Percentiles rank a stretch among this genome's conserved stretches.
Evolutionary conservation across 1,284 basidiomycete genomes (phyloP).

Genomic region (Rhodotorula sp.): DNA sequence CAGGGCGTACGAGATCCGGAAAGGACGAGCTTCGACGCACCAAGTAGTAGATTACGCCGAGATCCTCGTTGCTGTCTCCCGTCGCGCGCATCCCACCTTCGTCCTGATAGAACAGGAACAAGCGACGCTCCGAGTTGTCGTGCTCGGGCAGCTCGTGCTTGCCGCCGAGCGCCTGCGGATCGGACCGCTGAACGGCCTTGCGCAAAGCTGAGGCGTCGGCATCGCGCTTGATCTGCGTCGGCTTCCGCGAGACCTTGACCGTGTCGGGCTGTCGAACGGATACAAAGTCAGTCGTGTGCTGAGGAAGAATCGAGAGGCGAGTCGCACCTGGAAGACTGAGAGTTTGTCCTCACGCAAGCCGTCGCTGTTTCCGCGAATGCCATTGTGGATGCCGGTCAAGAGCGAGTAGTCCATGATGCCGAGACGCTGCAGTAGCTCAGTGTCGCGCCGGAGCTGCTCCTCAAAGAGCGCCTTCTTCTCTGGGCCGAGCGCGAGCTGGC

Average conservation of each 20-base stretch:
- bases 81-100: conserved; percentile 92
- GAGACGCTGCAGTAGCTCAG: conserved; percentile 77
- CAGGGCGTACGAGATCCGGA: background rate
- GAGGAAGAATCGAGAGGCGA: background rate
- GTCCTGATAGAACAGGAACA: conserved; percentile 94
- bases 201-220: conserved; percentile 70
- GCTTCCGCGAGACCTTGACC: conserved; percentile 58
- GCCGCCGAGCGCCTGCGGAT: conserved; percentile 70
- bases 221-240: conserved; percentile 58
- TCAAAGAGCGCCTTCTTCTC: conserved; percentile 87
- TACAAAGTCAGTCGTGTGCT: background rate
- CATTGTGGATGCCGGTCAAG: conserved; percentile 90
- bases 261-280: conserved; percentile 62
- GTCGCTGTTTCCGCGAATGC: conserved; percentile 85
- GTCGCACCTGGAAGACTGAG: conserved; percentile 80
- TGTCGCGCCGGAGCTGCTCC: conserved; percentile 84
- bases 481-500: conserved; percentile 82
- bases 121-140: conserved; percentile 69
- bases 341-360: conserved; percentile 85
- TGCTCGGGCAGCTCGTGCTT: conserved; percentile 67
- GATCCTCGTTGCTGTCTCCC: conserved; percentile 72
- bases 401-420: conserved; percentile 97
- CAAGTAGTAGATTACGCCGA: conserved; percentile 83
- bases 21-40: conserved; percentile 41
- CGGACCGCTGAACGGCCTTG: conserved; percentile 77